A percentile compares a stretch with the other conserved stretches of the same genome.
These are phyloP conservation scores for Erodium maritimum DNA, from an alignment of 345 rosid species.

Conservation along the genomic window DNA sequence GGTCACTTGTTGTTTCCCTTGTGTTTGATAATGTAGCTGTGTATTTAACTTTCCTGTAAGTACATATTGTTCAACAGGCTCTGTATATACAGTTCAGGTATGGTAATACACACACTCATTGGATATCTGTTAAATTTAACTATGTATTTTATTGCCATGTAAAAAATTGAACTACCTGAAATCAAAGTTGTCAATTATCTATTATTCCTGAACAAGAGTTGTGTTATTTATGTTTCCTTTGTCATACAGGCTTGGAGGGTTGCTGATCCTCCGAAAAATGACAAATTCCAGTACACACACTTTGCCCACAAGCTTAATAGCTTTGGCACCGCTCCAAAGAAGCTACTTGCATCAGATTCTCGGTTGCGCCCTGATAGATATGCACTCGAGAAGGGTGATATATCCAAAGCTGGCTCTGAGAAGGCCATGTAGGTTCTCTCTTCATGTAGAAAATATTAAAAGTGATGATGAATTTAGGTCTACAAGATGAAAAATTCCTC, in stretches of 20 bases:
- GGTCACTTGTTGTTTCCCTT: slow-evolving; percentile 16
- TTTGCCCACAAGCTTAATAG: slow-evolving; percentile 86
- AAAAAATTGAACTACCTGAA: too few species aligned
- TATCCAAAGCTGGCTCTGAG: slow-evolving; percentile 55
- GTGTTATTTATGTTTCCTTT: background rate
- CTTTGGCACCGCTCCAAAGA: slow-evolving; percentile 76
- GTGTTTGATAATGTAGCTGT: background rate
- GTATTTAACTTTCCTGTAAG: too few species aligned
- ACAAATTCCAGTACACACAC: slow-evolving; percentile 61
- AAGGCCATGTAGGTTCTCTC: slow-evolving; percentile 53
- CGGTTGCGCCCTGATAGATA: slow-evolving; percentile 76
- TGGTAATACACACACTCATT: too few species aligned
- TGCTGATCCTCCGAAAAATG: slow-evolving; percentile 59
- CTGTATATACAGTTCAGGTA: background rate
- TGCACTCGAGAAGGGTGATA: slow-evolving; percentile 69
- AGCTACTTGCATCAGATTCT: slow-evolving; percentile 67
- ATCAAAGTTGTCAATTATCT: background rate
- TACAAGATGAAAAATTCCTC: background rate
- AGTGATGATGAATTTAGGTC: background rate
- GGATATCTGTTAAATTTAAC: too few species aligned
- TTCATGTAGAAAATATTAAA: too few species aligned
- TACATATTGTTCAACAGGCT: too few species aligned
- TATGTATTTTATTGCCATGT: too few species aligned
- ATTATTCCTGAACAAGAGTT: too few species aligned
- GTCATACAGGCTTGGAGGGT: slow-evolving; percentile 58